Conservation (phyloP, 352 stramenopile genomes). For the Globisporangium recalcitrans region DNA sequence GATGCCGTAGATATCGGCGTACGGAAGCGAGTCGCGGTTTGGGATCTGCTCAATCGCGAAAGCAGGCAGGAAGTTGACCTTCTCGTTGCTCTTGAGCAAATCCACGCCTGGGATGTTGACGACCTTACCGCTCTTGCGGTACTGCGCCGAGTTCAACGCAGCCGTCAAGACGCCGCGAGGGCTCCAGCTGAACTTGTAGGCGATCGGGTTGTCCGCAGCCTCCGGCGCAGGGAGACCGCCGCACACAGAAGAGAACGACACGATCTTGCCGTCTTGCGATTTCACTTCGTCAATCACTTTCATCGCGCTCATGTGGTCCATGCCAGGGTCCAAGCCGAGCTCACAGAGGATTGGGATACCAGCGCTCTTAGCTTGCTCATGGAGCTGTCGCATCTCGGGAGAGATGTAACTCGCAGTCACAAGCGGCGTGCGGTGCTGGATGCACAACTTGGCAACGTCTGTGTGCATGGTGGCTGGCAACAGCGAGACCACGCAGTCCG, state of each 20-base stretch:
- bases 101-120: conserved; percentile 85
- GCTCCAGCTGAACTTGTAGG: conserved; percentile 98
- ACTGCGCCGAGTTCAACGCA: conserved; percentile 88
- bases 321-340: conserved; percentile 93
- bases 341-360: conserved; percentile 94
- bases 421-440: conserved; percentile 81
- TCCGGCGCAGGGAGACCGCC: conserved; percentile 93
- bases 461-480: conserved; percentile 93
- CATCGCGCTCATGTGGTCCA: conserved; percentile 97
- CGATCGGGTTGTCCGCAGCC: conserved; percentile 92
- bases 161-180: conserved; percentile 93
- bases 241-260: conserved; percentile 93
- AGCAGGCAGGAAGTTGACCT: conserved; percentile 83
- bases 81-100: conserved; percentile 82
- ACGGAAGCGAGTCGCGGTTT: conserved; percentile 92
- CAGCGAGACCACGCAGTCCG: conserved; percentile 93
- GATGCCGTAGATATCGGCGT: conserved; percentile 94
- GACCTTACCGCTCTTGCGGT: conserved; percentile 78
- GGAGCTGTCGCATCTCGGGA: conserved; percentile 86
- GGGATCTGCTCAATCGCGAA: conserved; percentile 94
- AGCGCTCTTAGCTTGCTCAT: conserved; percentile 61
- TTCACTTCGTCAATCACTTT: conserved; percentile 96
- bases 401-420: conserved; percentile 96
- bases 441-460: conserved; percentile 84
- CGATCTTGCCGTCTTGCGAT: conserved; percentile 79